Base-by-base conservation (phyloP, 495 filamentous ascomycete genomes). In the Penicillium turbatum region DNA sequence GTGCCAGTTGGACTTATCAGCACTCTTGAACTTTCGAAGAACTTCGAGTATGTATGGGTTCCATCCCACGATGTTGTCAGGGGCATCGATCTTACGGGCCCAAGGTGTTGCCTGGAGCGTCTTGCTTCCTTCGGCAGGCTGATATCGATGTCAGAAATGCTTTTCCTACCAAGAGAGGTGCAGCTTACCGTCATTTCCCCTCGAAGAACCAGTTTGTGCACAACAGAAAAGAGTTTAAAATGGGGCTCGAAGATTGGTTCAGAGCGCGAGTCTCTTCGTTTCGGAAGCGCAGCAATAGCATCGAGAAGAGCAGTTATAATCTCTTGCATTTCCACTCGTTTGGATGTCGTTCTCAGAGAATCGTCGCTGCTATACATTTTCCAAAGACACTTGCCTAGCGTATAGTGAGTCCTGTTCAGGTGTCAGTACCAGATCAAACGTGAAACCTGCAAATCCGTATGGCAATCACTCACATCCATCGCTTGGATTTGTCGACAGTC, bases 1-100 rank as follows among this genome's bases (percentile, higher is more conserved):
- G 65, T 99, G 93, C 93, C 93, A 99, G 61, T 95, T 90, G 3
- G 87, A 85, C 71, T 96, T 96, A 63, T 99, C 93, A 19, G 89
- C 89, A 42, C 81, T 82, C 54, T 89, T 86, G 47, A 97, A 79
- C 44, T 82, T 80, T 47, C 82, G 85, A 42, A 97, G 71, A 3
- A 86, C 82, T 44, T 83, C 77, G 9, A 93, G 78, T 21, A 92
- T 79, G 58, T 88, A 95, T 10, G 75, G 62, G 42, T 88, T 83
- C 88, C 92, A 98, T 13, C 79, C 78, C 30, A 84, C 83, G 11
- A 69, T 54, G 24, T 84, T 81, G 26, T 77, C 65, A 3, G 80
- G 74, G 3, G 66, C 50, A 10, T 67, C 59, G 6, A 79, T 68
- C 44, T 79, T 80, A n/a, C 71, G 70, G 42, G 81, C 74, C 70